Evolutionary conservation across 495 filamentous ascomycete species (phyloP).

Genomic region (Diplogelasinospora grovesii): DNA sequence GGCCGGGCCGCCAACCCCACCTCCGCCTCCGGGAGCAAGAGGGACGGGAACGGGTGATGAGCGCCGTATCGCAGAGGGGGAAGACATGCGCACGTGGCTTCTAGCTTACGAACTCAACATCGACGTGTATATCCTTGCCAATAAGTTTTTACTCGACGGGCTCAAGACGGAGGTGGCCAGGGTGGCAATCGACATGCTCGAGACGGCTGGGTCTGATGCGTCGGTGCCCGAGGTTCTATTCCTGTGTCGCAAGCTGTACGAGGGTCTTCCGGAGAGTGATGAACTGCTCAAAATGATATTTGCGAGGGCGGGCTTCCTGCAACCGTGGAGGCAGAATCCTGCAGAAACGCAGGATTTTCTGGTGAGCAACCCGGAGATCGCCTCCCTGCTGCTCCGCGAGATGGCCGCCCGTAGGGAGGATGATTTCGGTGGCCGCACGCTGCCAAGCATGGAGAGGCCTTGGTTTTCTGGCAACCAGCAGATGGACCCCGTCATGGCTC

Average conservation of each 20-base stretch:
- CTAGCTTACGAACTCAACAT: constrained; percentile 38
- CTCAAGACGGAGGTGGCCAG: constrained; percentile 35
- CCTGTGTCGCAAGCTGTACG: constrained; percentile 33
- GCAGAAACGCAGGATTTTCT: constrained; percentile 31
- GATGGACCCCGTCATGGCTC: constrained; percentile 6
- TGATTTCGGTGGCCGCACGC: constrained; percentile 20
- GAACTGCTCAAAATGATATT: constrained; percentile 37
- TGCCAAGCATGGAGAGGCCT: constrained; percentile 38
- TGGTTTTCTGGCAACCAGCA: constrained; percentile 3
- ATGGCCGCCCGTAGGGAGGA: constrained; percentile 36
- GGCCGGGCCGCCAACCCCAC: constrained; percentile 8
- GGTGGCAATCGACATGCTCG: constrained; percentile 38
- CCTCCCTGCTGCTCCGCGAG: constrained; percentile 33
- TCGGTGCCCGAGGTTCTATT: constrained; percentile 30
- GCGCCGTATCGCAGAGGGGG: constrained; percentile 30
- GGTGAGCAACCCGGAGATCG: constrained; percentile 32
- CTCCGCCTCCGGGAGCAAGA: constrained; percentile 6
- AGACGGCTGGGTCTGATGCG: constrained; percentile 36
- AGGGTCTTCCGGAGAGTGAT: constrained; percentile 33
- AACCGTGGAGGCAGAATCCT: constrained; percentile 30
- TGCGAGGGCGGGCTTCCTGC: constrained; percentile 38
- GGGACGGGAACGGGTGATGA: constrained; percentile 8
- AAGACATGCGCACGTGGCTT: constrained; percentile 40
- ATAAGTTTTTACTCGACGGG: constrained; percentile 37
- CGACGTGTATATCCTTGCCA: constrained; percentile 40